Evolutionary conservation across 2,329 filamentous ascomycete species (phyloP).

Genomic region (Arthrocladium fulminans): DNA sequence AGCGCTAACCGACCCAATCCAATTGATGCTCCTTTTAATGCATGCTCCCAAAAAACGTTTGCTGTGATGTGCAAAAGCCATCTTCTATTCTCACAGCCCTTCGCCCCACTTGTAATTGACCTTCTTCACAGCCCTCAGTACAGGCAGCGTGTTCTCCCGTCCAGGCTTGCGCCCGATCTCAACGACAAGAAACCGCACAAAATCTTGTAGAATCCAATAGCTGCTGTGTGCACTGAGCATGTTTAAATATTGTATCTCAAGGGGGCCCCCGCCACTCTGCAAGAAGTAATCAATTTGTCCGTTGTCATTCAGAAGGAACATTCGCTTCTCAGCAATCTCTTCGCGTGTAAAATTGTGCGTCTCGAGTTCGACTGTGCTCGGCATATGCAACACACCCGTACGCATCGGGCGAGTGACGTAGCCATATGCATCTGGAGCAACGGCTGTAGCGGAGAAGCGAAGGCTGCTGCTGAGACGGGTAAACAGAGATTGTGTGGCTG

Average conservation of each 20-base stretch:
- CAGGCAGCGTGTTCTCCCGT: slow-evolving; percentile 46
- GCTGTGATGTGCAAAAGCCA: too few relatives aligned
- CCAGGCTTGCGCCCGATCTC: slow-evolving; percentile 74
- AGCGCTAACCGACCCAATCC: too few relatives aligned
- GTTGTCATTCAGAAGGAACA: slow-evolving; percentile 85
- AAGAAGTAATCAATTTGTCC: slow-evolving; percentile 91
- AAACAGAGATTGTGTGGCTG: slow-evolving; percentile 56
- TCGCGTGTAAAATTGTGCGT: slow-evolving; percentile 91
- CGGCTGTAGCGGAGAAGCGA: slow-evolving; percentile 51
- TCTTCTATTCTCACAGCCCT: slow-evolving; percentile 3
- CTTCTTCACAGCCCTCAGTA: slow-evolving; percentile 47
- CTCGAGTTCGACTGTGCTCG: slow-evolving; percentile 78
- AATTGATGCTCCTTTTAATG: too few relatives aligned
- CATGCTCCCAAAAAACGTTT: too few relatives aligned
- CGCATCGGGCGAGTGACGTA: slow-evolving; percentile 8
- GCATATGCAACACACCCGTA: slow-evolving; percentile 56
- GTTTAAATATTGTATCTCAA: slow-evolving; percentile 93
- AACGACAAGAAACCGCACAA: slow-evolving; percentile 80
- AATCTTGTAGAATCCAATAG: slow-evolving; percentile 83
- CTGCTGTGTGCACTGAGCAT: slow-evolving; percentile 94
- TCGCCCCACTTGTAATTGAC: slow-evolving; percentile 40
- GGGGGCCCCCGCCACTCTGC: slow-evolving; percentile 69
- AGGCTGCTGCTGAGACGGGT: slow-evolving; percentile 56
- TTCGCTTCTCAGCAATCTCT: slow-evolving; percentile 82
- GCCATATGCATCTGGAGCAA: slow-evolving; percentile 40